phyloP scores from a whole-genome alignment of 2,329 filamentous ascomycete species.

The Botryotinia calthae region DNA sequence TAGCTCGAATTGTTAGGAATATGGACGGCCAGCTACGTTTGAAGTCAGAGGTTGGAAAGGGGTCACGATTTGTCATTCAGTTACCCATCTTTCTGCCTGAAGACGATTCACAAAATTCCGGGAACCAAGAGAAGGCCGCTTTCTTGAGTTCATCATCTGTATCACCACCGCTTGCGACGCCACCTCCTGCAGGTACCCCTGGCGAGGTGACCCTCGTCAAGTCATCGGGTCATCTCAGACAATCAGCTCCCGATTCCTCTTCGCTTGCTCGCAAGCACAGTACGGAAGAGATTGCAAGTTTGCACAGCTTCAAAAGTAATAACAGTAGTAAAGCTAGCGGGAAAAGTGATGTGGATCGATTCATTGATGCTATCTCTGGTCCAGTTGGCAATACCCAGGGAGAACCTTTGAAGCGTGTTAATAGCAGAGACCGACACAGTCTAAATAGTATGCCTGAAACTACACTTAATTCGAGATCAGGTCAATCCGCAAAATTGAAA shows the following conservation, averaged over 20 bases:
- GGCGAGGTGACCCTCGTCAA: slow-evolving; percentile 64
- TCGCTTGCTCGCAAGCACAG: slow-evolving; percentile 25
- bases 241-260: background rate
- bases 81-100: slow-evolving; percentile 68
- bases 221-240: slow-evolving; percentile 39
- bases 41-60: slow-evolving; percentile 78
- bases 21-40: slow-evolving; percentile 86
- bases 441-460: slow-evolving; percentile 17
- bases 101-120: slow-evolving; percentile 32
- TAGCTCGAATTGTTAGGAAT: slow-evolving; percentile 82
- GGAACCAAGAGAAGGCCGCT: background rate
- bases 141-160: background rate
- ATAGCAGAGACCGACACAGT: slow-evolving; percentile 27
- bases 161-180: slow-evolving; percentile 17
- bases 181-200: slow-evolving; percentile 35
- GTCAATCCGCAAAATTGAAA: slow-evolving; percentile 21
- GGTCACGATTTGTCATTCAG: slow-evolving; percentile 78
- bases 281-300: slow-evolving; percentile 30
- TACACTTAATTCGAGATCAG: background rate
- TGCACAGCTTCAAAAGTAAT: slow-evolving; percentile 33
- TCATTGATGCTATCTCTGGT: slow-evolving; percentile 70
- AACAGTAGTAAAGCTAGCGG: slow-evolving; percentile 33
- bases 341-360: slow-evolving; percentile 62
- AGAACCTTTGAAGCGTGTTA: slow-evolving; percentile 34
- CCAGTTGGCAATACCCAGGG: slow-evolving; percentile 48